Evolutionary conservation across 1,139 yeast genomes (phyloP), one percentile per base, ranked within the genome.

Genomic region (Barnettozyma hawaiiensis): DNA sequence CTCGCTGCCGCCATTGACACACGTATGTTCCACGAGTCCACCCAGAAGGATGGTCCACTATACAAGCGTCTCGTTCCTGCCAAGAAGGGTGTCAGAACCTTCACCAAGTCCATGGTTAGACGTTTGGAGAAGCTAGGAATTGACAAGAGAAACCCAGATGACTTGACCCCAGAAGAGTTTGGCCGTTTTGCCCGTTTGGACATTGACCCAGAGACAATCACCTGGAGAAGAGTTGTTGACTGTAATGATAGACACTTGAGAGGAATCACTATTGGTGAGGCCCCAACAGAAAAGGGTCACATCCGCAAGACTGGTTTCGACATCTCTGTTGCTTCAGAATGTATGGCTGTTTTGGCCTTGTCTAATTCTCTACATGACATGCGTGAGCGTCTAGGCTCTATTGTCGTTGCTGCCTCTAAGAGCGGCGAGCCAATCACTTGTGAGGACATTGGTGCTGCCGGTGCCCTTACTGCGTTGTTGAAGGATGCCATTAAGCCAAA

Each of bases 1-100:
- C 74, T 92, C 54, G 97, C 97, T 47, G 98, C 98, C 45, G 98
- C 98, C 31, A 84, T 92, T 55, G 98, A 92, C 67, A 89, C 98
- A 12, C 81, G 98, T 67, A 89, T 92, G 76, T 92, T 92, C 79
- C 98, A 92, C 66, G 98, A 92, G 70, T 66, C 74, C 53, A 85
- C 97, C n/a, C 97, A 89, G 68, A 82, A 83, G 63, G 95, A 87
- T 65, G 87, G 80, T 43, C 85, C 90, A 35, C 75, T 92, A 51
- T 89, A 82, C 72, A 85, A 78, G 64, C 78, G 97, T 64, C 72
- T 90, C 57, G 95, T 87, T 10, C 97, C 97, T 32, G 76, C 78
- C 41, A 86, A 86, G 66, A 86, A 85, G 66, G 96, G 96, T 36
- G 71, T 65, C 41, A 80, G 96, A 64, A 75, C 69, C 49, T 86